Percentiles rank a stretch among this genome's conserved stretches.
These are phyloP conservation scores for Didymella segeticola DNA, from an alignment of 2,329 filamentous ascomycete genomes.

Conservation along the genomic window DNA sequence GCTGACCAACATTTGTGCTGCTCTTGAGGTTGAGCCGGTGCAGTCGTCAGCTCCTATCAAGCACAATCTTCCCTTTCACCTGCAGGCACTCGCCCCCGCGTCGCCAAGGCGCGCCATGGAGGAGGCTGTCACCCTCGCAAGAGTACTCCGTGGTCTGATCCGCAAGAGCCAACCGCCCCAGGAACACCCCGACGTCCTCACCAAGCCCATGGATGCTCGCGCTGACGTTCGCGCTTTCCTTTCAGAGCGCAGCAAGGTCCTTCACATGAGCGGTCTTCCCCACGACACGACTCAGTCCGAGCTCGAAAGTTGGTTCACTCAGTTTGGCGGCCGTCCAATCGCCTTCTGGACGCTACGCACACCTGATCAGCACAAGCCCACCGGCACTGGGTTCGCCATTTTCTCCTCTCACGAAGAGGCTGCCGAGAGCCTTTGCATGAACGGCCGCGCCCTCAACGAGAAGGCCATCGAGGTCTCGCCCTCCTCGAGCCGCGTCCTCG, in stretches of 20 bases:
- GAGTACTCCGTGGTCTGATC: conserved; percentile 90
- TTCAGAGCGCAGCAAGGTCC: conserved; percentile 94
- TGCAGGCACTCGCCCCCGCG: conserved; percentile 93
- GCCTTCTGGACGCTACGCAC: conserved; percentile 99
- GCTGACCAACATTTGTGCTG: conserved; percentile 96
- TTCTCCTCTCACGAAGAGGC: conserved; percentile 86
- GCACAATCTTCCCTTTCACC: conserved; percentile 96
- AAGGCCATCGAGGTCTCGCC: conserved; percentile 99
- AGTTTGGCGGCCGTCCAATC: conserved; percentile 96
- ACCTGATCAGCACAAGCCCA: conserved; percentile 99
- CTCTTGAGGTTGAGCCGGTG: conserved; percentile 95
- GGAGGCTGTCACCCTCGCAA: conserved; percentile 90
- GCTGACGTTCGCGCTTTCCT: conserved; percentile 96
- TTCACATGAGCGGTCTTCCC: conserved; percentile 96
- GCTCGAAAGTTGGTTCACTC: conserved; percentile 98
- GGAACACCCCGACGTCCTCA: conserved; percentile 93
- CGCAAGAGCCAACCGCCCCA: conserved; percentile 94
- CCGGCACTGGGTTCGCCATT: conserved; percentile 95
- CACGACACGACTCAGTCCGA: conserved; percentile 99
- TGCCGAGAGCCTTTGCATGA: conserved; percentile 98
- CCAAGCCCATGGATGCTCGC: conserved; percentile 92
- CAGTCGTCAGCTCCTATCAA: conserved; percentile 98
- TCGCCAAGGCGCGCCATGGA: conserved; percentile 97
- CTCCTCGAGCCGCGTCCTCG: conserved; percentile 93
- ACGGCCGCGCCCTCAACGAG: conserved; percentile 95